Conservation (phyloP, 768 basidiomycete species). For the Agaricus blazei region DNA sequence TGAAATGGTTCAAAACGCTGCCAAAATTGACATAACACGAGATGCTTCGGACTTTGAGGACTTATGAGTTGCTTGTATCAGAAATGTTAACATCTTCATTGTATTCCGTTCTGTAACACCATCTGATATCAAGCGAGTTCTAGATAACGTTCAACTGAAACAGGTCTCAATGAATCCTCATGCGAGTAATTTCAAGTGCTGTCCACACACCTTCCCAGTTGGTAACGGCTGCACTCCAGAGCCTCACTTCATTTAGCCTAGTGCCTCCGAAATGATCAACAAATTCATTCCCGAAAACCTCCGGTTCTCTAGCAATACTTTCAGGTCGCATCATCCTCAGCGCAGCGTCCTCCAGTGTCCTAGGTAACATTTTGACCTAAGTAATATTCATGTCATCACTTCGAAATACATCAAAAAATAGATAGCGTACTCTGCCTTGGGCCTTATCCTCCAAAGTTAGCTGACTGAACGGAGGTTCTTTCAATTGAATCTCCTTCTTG, state of each 20-base stretch:
- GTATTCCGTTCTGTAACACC: neutral
- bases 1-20: conserved; percentile 56
- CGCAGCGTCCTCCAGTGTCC: conserved; percentile 77
- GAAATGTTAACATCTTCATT: neutral
- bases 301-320: conserved; percentile 75
- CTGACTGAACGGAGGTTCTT: conserved; percentile 65
- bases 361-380: conserved; percentile 71
- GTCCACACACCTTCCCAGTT: conserved; percentile 79
- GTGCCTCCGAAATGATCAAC: conserved; percentile 96
- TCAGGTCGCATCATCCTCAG: conserved; percentile 68
- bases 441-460: conserved; percentile 51
- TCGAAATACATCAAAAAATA: neutral
- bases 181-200: neutral
- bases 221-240: conserved; percentile 89
- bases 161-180: conserved; percentile 7
- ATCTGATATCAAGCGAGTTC: conserved; percentile 53
- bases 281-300: conserved; percentile 79
- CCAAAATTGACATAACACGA: neutral
- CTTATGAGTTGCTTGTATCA: neutral
- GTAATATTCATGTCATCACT: conserved; percentile 13
- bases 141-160: conserved; percentile 77
- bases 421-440: conserved; percentile 43
- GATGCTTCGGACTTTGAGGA: neutral
- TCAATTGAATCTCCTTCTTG: conserved; percentile 62
- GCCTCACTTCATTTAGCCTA: conserved; percentile 82